These are phyloP conservation scores for Saturnispora mendoncae DNA, from an alignment of 805 yeast species.

Conservation along the genomic window DNA sequence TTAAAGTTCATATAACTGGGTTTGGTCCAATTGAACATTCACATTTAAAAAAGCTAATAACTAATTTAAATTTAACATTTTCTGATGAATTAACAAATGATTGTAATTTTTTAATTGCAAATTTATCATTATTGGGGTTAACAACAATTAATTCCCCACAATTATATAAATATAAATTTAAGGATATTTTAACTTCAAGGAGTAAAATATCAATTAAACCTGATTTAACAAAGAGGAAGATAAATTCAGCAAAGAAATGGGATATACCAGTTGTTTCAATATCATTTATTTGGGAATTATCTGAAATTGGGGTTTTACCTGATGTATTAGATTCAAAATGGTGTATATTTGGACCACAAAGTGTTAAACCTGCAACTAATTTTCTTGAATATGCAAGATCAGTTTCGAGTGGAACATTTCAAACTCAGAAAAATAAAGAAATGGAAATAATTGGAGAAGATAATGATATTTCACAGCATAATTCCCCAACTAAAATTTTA, in stretches of 20 bases:
- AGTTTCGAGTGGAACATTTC: slow-evolving; percentile 18
- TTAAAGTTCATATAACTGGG: slow-evolving; percentile 30
- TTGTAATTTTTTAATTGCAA: slow-evolving; percentile 50
- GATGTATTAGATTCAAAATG: slow-evolving; percentile 39
- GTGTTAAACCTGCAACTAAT: slow-evolving; percentile 17
- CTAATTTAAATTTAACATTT: slow-evolving; percentile 42
- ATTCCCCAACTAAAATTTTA: slow-evolving; percentile 8
- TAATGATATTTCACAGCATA: slow-evolving; percentile 7
- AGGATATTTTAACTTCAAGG: slow-evolving; percentile 22
- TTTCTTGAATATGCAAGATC: slow-evolving; percentile 18
- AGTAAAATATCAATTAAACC: slow-evolving; percentile 21
- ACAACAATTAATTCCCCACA: slow-evolving; percentile 33
- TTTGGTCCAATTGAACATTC: slow-evolving; percentile 24
- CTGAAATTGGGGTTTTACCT: slow-evolving; percentile 32
- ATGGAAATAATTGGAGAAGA: not conserved
- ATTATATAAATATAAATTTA: slow-evolving; percentile 31
- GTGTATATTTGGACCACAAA: slow-evolving; percentile 42
- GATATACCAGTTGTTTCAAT: slow-evolving; percentile 49
- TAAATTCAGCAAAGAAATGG: slow-evolving; percentile 51
- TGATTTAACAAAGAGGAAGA: slow-evolving; percentile 37
- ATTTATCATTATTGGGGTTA: slow-evolving; percentile 38
- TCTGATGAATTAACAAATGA: slow-evolving; percentile 39
- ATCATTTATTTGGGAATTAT: slow-evolving; percentile 45
- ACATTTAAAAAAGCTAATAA: slow-evolving; percentile 45
- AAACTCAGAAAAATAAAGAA: slow-evolving; percentile 10